phyloP scores from a whole-genome alignment of 2,329 filamentous ascomycete species.

The Xylariaceae sp. region DNA sequence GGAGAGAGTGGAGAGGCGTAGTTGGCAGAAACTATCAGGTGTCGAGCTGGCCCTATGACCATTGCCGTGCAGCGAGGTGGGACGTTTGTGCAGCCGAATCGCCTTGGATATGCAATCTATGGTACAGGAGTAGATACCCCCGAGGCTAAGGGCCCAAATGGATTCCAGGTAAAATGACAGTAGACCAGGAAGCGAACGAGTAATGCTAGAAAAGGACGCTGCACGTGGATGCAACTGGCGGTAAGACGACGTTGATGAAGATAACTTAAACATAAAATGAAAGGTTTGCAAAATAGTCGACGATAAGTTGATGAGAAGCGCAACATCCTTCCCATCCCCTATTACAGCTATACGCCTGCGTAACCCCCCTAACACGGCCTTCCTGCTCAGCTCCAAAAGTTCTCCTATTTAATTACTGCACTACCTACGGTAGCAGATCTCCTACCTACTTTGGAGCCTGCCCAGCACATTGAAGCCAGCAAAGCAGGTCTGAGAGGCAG shows the following conservation, averaged over 20 bases:
- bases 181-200: constrained; percentile 8
- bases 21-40: constrained; percentile 28
- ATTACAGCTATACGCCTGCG: constrained; percentile 14
- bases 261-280: not conserved
- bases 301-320: not conserved
- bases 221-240: constrained; percentile 1
- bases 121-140: constrained; percentile 3
- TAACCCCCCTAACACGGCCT: constrained; percentile 20
- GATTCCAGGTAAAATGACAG: constrained; percentile 5
- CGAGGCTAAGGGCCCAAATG: constrained; percentile 8
- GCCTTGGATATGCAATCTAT: not conserved
- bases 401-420: too few relatives aligned
- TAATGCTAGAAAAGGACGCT: constrained; percentile 14
- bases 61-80: constrained; percentile 27
- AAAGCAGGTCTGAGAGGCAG: too few relatives aligned
- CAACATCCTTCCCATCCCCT: constrained; percentile 13
- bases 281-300: constrained; percentile 1
- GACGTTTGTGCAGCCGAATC: too few relatives aligned
- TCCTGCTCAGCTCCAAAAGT: not conserved
- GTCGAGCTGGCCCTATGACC: constrained; percentile 30
- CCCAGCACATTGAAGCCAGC: too few relatives aligned
- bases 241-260: not conserved
- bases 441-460: not conserved
- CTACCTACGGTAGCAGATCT: too few relatives aligned
- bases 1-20: constrained; percentile 40